Conservation (phyloP, 768 basidiomycete species). For the Gyrodon lividus region DNA sequence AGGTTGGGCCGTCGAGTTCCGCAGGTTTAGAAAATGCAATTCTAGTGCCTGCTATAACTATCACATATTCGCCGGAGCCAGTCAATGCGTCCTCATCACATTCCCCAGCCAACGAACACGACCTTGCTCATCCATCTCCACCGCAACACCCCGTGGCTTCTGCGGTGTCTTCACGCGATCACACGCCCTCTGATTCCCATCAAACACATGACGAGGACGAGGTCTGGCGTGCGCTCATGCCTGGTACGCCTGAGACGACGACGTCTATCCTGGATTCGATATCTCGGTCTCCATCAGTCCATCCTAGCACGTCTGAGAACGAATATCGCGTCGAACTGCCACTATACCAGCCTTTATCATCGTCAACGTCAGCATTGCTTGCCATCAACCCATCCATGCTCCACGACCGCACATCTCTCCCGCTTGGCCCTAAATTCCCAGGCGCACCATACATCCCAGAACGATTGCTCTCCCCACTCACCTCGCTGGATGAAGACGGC, state of each 20-base stretch:
- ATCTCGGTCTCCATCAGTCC: constrained; percentile 2
- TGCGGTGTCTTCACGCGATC: not conserved
- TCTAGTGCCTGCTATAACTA: not conserved
- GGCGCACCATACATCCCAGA: not conserved
- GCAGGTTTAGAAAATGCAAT: not conserved
- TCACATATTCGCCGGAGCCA: not conserved
- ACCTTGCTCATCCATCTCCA: constrained; percentile 1
- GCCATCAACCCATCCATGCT: constrained; percentile 14
- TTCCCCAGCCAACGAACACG: not conserved
- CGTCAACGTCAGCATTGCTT: not conserved
- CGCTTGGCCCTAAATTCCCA: not conserved
- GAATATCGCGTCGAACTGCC: not conserved
- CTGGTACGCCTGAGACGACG: constrained; percentile 8
- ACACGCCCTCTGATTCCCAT: constrained; percentile 11
- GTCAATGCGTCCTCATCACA: not conserved
- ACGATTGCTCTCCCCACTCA: constrained; percentile 14
- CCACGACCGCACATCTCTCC: not conserved
- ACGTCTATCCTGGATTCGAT: constrained; percentile 2
- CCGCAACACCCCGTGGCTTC: not conserved
- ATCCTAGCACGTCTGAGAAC: not conserved
- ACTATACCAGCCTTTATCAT: not conserved
- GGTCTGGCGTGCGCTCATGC: constrained; percentile 20
- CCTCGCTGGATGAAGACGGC: constrained; percentile 10
- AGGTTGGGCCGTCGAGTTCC: not conserved
- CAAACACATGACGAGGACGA: constrained; percentile 22